Conservation (phyloP, 1,139 yeast species). For the Candida dubliniensis region DNA sequence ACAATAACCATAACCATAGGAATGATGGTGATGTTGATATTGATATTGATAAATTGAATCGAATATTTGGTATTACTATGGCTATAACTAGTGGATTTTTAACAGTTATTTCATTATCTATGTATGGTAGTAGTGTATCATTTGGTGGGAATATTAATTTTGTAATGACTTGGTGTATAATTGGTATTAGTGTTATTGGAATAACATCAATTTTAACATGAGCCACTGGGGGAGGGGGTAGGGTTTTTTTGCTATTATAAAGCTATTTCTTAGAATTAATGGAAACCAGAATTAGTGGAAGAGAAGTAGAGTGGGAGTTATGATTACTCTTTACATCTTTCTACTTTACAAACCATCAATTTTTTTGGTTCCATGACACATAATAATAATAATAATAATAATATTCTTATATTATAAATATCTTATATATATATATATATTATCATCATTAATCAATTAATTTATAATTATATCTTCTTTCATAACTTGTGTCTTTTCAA, state of each 20-base stretch:
- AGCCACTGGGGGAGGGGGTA: too few species aligned
- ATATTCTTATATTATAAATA: too few species aligned
- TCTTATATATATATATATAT: neutral
- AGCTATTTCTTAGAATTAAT: too few species aligned
- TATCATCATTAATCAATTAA: too few species aligned
- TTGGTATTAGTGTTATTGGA: slow-evolving; percentile 47
- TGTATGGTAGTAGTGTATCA: slow-evolving; percentile 76
- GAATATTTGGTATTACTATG: slow-evolving; percentile 63
- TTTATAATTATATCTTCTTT: neutral
- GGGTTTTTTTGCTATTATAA: too few species aligned
- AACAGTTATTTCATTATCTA: slow-evolving; percentile 75
- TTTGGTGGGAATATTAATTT: slow-evolving; percentile 63
- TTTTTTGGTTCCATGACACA: too few species aligned
- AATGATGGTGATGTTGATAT: slow-evolving; percentile 23
- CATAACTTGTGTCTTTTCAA: too few species aligned
- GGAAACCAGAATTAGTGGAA: too few species aligned
- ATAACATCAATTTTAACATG: slow-evolving; percentile 20
- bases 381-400: too few species aligned
- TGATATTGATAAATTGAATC: slow-evolving; percentile 34
- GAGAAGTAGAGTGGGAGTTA: too few species aligned
- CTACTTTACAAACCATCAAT: too few species aligned
- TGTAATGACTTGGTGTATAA: slow-evolving; percentile 53
- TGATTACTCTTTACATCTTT: too few species aligned
- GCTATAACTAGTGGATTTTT: slow-evolving; percentile 83
- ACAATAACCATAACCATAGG: slow-evolving; percentile 27